phyloP scores from a whole-genome alignment of 805 yeast species.

The Teunomyces aglyptinius region DNA sequence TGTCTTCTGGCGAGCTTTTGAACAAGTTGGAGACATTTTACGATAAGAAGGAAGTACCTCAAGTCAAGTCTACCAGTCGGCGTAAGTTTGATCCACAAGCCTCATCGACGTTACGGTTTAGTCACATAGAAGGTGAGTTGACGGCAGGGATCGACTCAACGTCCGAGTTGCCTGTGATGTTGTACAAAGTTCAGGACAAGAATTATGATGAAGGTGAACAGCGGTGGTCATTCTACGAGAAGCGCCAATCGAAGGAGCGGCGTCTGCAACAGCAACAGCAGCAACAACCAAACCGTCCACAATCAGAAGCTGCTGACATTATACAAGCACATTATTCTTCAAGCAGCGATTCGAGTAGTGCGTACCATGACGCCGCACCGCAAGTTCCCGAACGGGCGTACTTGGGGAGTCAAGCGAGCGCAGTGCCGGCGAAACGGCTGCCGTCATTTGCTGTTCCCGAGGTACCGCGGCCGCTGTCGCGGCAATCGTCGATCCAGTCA shows the following conservation, averaged over 20 bases:
- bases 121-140: constrained; percentile 10
- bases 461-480: neutral
- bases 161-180: constrained; percentile 27
- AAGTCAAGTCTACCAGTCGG: neutral
- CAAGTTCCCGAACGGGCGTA: constrained; percentile 2
- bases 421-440: neutral
- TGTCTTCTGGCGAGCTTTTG: constrained; percentile 32
- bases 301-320: neutral
- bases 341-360: neutral
- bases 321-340: neutral
- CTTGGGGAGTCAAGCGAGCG: neutral
- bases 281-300: neutral
- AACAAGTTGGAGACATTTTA: constrained; percentile 17
- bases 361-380: neutral
- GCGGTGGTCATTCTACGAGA: constrained; percentile 26
- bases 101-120: constrained; percentile 8
- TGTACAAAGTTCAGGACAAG: constrained; percentile 30
- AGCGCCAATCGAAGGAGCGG: constrained; percentile 1
- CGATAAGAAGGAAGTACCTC: constrained; percentile 5
- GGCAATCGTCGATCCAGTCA: neutral
- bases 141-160: constrained; percentile 28
- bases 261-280: neutral
- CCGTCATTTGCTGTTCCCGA: neutral
- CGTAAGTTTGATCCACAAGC: constrained; percentile 7
- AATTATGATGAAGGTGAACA: constrained; percentile 21